A percentile compares a stretch with the other conserved stretches of the same genome.
Evolutionary conservation across 345 rosid genomes (phyloP).

Genomic region (Aquilaria malaccensis): DNA sequence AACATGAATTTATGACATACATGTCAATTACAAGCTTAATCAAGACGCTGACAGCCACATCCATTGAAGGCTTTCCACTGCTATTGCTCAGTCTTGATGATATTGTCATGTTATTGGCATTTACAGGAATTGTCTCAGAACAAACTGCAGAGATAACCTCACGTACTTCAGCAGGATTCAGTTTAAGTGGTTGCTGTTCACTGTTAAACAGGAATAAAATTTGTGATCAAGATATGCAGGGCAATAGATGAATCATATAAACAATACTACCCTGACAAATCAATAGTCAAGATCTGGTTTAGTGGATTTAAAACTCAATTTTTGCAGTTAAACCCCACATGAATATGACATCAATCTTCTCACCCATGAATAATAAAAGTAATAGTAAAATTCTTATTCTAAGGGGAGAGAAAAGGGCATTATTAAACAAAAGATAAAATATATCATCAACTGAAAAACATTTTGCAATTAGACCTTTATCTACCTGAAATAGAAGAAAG

Average conservation of each 20-base stretch:
- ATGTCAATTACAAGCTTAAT: conserved; percentile 96
- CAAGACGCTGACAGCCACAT: conserved; percentile 97
- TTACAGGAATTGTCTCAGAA: conserved; percentile 66
- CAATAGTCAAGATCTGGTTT: no score
- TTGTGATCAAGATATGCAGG: conserved; percentile 11
- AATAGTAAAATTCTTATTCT: no score
- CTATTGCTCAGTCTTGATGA: conserved; percentile 74
- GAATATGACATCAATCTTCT: no score
- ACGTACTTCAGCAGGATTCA: conserved; percentile 79
- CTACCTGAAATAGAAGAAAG: no score
- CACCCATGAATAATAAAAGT: no score
- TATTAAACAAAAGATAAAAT: no score
- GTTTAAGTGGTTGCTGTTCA: conserved; percentile 93
- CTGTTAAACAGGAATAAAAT: conserved; percentile 37
- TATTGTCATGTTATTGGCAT: conserved; percentile 51
- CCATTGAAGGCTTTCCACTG: conserved; percentile 86
- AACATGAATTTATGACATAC: conserved; percentile 33
- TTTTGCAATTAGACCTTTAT: no score
- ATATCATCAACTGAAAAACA: no score
- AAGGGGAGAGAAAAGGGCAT: no score
- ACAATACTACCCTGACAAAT: conserved; percentile 8
- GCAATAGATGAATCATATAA: conserved; percentile 3
- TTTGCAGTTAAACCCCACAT: no score
- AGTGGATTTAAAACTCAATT: no score
- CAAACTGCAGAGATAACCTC: conserved; percentile 97